Evolutionary conservation across 495 filamentous ascomycete genomes (phyloP), one percentile per base, ranked within the genome.

Genomic region (Cercophora samala): DNA sequence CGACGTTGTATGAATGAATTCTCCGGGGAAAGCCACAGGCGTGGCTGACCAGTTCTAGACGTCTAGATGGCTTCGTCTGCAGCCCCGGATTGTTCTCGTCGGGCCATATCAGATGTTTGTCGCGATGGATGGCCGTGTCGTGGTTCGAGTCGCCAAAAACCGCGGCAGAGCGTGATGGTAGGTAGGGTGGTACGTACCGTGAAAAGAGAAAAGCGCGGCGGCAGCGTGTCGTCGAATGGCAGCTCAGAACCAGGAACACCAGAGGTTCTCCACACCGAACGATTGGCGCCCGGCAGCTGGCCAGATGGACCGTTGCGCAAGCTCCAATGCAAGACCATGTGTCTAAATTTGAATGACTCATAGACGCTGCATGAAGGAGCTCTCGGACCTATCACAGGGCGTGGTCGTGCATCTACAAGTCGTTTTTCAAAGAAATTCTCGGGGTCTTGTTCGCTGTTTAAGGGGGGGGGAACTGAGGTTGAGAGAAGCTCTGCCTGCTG

Each of bases 311-410:
- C 53, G 70, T 63, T 54, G 60, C 58, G 61, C 59, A 59, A 62
- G 22, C n/a, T 58, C 61, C 59, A 59, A 62, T 64, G 68, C 69
- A 63, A 65, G 64, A 63, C 74, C 72, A 74, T 72, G 69, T 74
- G 72, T 74, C 72, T 70, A 69, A 70, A 70, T 68, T 69, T 73
- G 70, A 77, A 66, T 75, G 71, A 75, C 68, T 72, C 60, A 72
- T 56, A 67, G 68, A 69, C 68, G 64, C 70, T 73, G 70, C 73
- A 75, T 42, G 53, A 64, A 60, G 53, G 9, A 62, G 46, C 29
- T 68, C 62, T 58, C 54, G 42, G 25, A 37, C 75, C 75, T 76
- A 74, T 76, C 58, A 66, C 11, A 46, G 11, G 2, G 15, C 58
- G 23, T 46, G 42, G 65, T 66, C 29, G 15, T 51, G 55, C 69